These are phyloP conservation scores for Kurtzmaniella fragi DNA, from an alignment of 805 yeast genomes.

Conservation along the genomic window DNA sequence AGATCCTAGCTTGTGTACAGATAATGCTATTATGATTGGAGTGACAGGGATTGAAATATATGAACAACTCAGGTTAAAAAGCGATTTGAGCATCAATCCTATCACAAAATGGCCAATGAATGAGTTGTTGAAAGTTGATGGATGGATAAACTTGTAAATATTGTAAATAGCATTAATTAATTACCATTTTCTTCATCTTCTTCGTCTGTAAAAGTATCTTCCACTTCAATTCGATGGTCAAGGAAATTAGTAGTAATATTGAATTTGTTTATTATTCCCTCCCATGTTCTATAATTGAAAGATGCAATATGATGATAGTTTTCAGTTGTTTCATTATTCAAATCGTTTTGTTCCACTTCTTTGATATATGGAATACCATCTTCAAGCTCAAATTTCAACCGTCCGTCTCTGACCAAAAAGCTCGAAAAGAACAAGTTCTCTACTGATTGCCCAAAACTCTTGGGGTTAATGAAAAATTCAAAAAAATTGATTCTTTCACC, in stretches of 20 bases:
- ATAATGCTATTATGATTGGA: constrained; percentile 96
- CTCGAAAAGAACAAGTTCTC: constrained; percentile 83
- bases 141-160: constrained; percentile 36
- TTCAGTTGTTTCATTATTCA: constrained; percentile 14
- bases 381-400: constrained; percentile 47
- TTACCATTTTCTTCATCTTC: constrained; percentile 5
- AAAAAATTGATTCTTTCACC: constrained; percentile 49
- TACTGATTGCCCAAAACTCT: constrained; percentile 69
- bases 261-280: constrained; percentile 45
- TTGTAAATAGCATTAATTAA: not conserved
- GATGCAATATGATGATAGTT: constrained; percentile 63
- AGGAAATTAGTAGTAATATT: constrained; percentile 53
- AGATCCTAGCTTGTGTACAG: constrained; percentile 72
- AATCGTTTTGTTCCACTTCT: constrained; percentile 19
- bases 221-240: constrained; percentile 33
- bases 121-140: constrained; percentile 43
- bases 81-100: constrained; percentile 57
- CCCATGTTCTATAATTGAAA: constrained; percentile 66
- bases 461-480: constrained; percentile 67
- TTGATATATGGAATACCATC: constrained; percentile 43
- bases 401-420: constrained; percentile 73
- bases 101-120: constrained; percentile 78
- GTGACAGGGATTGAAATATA: constrained; percentile 91
- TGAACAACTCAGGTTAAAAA: constrained; percentile 46
- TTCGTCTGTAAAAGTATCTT: constrained; percentile 18